Base-by-base conservation (phyloP, 2,329 filamentous ascomycete genomes). In the Diaporthe caulivora region DNA sequence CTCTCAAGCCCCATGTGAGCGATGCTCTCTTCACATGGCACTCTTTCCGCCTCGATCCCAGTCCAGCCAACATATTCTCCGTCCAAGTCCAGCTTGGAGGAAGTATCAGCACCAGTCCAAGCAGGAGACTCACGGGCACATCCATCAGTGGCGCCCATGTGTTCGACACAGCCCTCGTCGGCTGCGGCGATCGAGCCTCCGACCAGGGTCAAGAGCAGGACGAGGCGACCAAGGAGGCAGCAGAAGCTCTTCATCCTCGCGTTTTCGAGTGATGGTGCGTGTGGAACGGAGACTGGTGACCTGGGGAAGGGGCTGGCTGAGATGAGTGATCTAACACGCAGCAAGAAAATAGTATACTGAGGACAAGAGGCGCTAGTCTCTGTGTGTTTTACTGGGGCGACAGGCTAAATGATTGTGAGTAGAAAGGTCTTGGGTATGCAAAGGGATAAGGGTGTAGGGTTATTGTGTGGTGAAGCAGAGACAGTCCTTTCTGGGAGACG, bases 81-180 rank as follows among this genome's bases (percentile, higher is more conserved):
- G 21, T 34, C 47, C 49, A 18, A 21, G 51, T 44, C 44, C 29
- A 26, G n/a, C 9, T 62, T 17, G 44, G 13, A 21, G 44, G 34
- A 70, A 40, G 13, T 13, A n/a, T 65, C 49, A 21, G 17, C 54
- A 53, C 15, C 8, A 34, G 42, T 21, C 54, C 37, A 26, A n/a
- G 31, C 40, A 11, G 10, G 42, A 60, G 47, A 11, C n/a, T 24
- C n/a, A 21, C 34, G 40, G 29, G 29, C 17, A 24, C 64, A 72
- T 6, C 10, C 31, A 21, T 68, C 47, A 10, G 29, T 60, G 57
- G 40, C 64, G 26, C 47, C 58, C 51, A 70, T 31, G 21, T 64
- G 72, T 60, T 70, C 47, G n/a, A 74, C 31, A 34, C 73, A 72
- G 10, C 73, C 73, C 17, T 72, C 21, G 11, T 49, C 42, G 51